Conservation (phyloP, 306 rosid genomes). For the Gillenia trifoliata region DNA sequence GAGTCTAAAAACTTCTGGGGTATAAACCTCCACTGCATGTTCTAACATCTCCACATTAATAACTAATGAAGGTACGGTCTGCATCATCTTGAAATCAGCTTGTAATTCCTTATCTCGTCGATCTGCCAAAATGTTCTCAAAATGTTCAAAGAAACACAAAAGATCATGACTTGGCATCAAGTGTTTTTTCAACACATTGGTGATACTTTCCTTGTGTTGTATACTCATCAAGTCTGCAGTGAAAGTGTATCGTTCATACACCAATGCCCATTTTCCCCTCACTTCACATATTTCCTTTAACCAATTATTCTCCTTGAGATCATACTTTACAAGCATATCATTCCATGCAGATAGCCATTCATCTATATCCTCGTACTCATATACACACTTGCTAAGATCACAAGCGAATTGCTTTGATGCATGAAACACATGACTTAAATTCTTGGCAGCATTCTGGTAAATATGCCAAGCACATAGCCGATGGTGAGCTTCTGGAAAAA, state of each 20-base stretch:
- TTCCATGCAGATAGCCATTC: constrained; percentile 12
- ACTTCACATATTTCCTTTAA: neutral
- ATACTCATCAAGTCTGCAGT: neutral
- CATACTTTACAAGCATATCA: constrained; percentile 8
- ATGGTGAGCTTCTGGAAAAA: neutral
- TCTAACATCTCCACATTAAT: neutral
- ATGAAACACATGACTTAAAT: neutral
- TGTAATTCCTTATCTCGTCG: neutral
- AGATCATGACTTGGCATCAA: constrained; percentile 5
- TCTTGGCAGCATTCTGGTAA: constrained; percentile 5
- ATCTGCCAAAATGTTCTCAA: constrained; percentile 3
- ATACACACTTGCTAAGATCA: constrained; percentile 7
- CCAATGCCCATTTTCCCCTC: neutral
- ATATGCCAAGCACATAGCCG: neutral
- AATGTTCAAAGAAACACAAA: neutral
- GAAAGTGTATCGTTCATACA: neutral
- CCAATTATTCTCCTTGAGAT: neutral
- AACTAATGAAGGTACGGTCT: neutral
- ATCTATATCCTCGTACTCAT: constrained; percentile 8
- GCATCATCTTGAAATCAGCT: constrained; percentile 4
- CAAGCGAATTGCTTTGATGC: neutral
- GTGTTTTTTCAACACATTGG: neutral
- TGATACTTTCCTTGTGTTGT: constrained; percentile 1
- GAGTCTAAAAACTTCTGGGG: neutral
- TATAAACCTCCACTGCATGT: constrained; percentile 3